Base-by-base conservation (phyloP, 2,329 filamentous ascomycete genomes). In the Diaporthe citrichinensis region DNA sequence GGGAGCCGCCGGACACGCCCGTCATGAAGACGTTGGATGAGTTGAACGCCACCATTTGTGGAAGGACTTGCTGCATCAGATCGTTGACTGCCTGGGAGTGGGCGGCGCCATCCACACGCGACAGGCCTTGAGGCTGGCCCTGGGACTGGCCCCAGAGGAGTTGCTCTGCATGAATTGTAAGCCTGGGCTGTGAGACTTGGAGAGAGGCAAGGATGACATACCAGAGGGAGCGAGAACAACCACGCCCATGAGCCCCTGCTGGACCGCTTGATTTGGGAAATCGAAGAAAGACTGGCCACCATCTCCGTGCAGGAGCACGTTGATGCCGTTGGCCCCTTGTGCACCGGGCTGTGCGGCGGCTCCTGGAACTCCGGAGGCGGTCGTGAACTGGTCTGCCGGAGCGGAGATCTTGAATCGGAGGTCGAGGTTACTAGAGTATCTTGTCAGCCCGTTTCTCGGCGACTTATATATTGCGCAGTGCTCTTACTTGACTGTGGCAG, bases 91-190 rank as follows among this genome's bases (percentile, higher is more conserved):
- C 89, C 76, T 89, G 87, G 0, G 90, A 84, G 81, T 92, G 89
- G 9, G 84, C 88, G 0, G 86, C 89, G 76, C 90, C 90, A 79
- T 91, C 87, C 6, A 87, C 88, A 31, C 90, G 87, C 58, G 88
- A 79, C 31, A 90, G 85, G 1, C 89, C 89, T 3, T 82, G 77
- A 75, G 88, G 88, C 36, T 88, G 88, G 73, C 90, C 90, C 86
- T 89, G 89, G 84, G 88, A 87, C 65, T 89, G 89, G 73, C 90
- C 90, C 90, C 90, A 92, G 84, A 91, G 90, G 46, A 89, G 85
- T 76, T 89, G 65, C 46, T 76, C 74, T 58, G 76, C 57, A 7
- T 9, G 34, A 10, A 41, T 1, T 20, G 36, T 69, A n/a, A 58
- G 53, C 17, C 15, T 20, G 28, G 28, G 34, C 23, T 6, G 14